Evolutionary conservation across 2,329 filamentous ascomycete species (phyloP), one percentile per base, ranked within the genome.

Genomic region (Sporothrix schenckii): DNA sequence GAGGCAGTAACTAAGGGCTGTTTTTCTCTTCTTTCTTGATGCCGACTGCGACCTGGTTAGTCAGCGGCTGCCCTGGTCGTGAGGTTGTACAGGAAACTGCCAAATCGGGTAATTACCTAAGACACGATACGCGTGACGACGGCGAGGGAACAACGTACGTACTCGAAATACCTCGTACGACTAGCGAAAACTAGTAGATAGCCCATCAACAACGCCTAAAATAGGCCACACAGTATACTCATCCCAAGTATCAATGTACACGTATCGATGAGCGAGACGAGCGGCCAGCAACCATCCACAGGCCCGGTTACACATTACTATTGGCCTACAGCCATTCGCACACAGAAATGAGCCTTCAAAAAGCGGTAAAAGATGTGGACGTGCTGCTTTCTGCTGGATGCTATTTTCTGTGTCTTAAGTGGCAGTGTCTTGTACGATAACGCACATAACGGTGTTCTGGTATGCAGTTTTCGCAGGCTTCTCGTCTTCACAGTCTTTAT

Each of bases 61-160:
- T 52, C 47, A 52, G 24, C 63, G 27, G 44, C 21, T 65, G 44
- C 61, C 44, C 21, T 65, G 60, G 21, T 7, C 60, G 21, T 11
- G 60, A 65, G 50, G 27, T 30, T 34, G n/a, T 49, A n/a, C 47
- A 21, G 60, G 44, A 65, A 65, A 52, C 47, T 66, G 52, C 63
- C 63, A 52, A 52, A 66, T 66, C 30, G 63, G 63, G 63, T 16
- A 66, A 52, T 21, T 66, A 66, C 39, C 24, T 52, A 66, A 52
- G 63, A 66, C 47, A 34, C 60, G 52, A 34, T 16, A 9, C 16
- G 19, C 24, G 21, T 27, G 47, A 34, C 24, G 44, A 34, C 27
- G 44, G 61, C 27, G 44, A 63, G 41, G 60, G 16, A 30, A 63
- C 41, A 49, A 61, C 4, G 34, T 41, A 41, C 56, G 5, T 21